Conservation (phyloP, 1,284 basidiomycete genomes). For the Pseudozyma pruni region DNA sequence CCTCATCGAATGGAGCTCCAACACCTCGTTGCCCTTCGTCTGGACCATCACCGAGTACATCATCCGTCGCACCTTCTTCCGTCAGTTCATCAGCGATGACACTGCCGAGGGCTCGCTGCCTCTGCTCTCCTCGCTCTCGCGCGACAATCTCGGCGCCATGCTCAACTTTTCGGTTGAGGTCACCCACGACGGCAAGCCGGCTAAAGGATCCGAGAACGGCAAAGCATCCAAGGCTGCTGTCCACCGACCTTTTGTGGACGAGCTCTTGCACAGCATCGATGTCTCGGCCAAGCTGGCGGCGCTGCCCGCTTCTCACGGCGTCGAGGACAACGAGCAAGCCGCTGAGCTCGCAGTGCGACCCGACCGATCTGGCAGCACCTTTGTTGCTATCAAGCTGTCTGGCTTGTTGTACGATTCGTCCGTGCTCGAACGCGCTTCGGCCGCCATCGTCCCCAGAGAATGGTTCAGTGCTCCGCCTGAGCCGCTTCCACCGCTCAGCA, state of each 20-base stretch:
- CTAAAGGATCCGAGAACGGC: slow-evolving; percentile 71
- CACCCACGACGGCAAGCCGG: slow-evolving; percentile 72
- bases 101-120: slow-evolving; percentile 78
- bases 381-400: slow-evolving; percentile 63
- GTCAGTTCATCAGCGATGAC: slow-evolving; percentile 89
- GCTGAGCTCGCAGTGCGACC: slow-evolving; percentile 33
- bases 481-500: slow-evolving; percentile 45
- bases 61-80: slow-evolving; percentile 85
- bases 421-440: slow-evolving; percentile 54
- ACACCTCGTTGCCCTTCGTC: slow-evolving; percentile 77
- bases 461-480: slow-evolving; percentile 56
- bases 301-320: slow-evolving; percentile 35
- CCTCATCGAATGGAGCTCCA: slow-evolving; percentile 73
- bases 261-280: slow-evolving; percentile 52
- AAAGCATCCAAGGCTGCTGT: slow-evolving; percentile 17
- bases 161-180: slow-evolving; percentile 88
- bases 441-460: slow-evolving; percentile 57
- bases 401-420: slow-evolving; percentile 55
- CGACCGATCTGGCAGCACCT: slow-evolving; percentile 51
- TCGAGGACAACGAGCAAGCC: slow-evolving; percentile 25
- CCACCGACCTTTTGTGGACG: slow-evolving; percentile 48
- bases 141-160: slow-evolving; percentile 77
- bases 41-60: slow-evolving; percentile 76
- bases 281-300: slow-evolving; percentile 44
- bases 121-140: slow-evolving; percentile 73